Conservation (phyloP, 306 rosid species). For the Castanospermum australe region DNA sequence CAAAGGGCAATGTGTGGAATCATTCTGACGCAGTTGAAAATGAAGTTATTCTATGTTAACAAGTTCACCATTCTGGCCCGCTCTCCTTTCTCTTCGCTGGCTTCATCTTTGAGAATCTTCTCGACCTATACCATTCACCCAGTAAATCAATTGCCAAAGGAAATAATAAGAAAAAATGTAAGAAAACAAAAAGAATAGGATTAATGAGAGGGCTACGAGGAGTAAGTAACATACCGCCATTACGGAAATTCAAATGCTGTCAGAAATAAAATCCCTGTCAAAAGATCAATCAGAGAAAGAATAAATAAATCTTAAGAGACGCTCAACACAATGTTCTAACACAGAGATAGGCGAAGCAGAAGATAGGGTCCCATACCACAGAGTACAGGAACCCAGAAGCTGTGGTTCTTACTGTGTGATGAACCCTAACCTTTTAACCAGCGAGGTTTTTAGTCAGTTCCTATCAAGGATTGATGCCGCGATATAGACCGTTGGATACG, state of each 20-base stretch:
- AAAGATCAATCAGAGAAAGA: neutral
- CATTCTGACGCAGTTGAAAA: neutral
- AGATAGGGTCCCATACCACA: neutral
- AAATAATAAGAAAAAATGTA: too few species aligned
- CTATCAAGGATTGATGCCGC: neutral
- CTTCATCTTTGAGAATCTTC: constrained; percentile 86
- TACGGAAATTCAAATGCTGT: neutral
- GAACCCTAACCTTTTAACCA: constrained; percentile 1
- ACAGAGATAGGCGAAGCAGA: neutral
- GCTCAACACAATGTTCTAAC: too few species aligned
- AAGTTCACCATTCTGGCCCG: constrained; percentile 90
- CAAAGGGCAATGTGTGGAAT: neutral
- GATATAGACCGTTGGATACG: neutral
- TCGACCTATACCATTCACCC: constrained; percentile 51
- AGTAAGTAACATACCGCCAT: constrained; percentile 53
- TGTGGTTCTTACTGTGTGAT: neutral
- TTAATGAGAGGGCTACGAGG: too few species aligned
- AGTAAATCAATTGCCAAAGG: constrained; percentile 1
- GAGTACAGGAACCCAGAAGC: neutral
- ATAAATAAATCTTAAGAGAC: too few species aligned
- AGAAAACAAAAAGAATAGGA: too few species aligned
- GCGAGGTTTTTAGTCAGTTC: neutral
- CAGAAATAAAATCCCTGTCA: neutral
- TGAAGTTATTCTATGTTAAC: neutral
- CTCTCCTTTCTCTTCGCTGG: constrained; percentile 95